Conservation (phyloP, 805 yeast species). For the Spathaspora gorwiae region DNA sequence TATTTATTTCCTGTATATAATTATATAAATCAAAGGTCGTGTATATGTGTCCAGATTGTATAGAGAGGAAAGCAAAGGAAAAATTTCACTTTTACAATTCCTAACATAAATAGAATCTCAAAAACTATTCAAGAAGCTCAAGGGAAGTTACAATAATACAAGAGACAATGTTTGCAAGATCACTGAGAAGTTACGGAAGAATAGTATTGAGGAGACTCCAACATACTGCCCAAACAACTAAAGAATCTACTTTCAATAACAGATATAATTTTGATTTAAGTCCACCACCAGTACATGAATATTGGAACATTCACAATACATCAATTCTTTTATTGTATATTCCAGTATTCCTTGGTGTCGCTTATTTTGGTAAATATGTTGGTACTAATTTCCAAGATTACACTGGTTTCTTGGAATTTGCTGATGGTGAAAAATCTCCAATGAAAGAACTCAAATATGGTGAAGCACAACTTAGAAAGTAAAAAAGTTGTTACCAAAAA, state of each 20-base stretch:
- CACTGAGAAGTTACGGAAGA: conserved; percentile 12
- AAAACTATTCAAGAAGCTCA: too few relatives aligned
- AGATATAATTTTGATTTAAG: conserved; percentile 37
- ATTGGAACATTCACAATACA: conserved; percentile 39
- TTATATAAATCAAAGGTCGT: too few relatives aligned
- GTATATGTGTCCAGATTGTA: too few relatives aligned
- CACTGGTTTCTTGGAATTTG: conserved; percentile 29
- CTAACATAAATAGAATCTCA: too few relatives aligned
- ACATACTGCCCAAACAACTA: conserved; percentile 12
- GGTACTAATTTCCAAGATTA: conserved; percentile 23
- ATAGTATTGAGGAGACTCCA: conserved; percentile 26
- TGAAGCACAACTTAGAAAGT: conserved; percentile 26
- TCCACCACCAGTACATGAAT: conserved; percentile 44
- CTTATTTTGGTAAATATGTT: conserved; percentile 28
- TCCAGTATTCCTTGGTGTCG: conserved; percentile 32
- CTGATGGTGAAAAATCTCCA: conserved; percentile 36
- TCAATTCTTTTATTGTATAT: conserved; percentile 33
- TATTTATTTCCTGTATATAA: too few relatives aligned
- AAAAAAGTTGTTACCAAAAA: neutral
- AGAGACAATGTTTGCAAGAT: conserved; percentile 22
- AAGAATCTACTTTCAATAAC: conserved; percentile 34
- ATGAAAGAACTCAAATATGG: conserved; percentile 33
- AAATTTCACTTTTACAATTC: too few relatives aligned
- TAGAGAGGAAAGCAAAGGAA: too few relatives aligned
- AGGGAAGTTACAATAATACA: too few relatives aligned